Evolutionary conservation across 2,329 filamentous ascomycete species (phyloP).

Genomic region (Fusarium vanettenii): DNA sequence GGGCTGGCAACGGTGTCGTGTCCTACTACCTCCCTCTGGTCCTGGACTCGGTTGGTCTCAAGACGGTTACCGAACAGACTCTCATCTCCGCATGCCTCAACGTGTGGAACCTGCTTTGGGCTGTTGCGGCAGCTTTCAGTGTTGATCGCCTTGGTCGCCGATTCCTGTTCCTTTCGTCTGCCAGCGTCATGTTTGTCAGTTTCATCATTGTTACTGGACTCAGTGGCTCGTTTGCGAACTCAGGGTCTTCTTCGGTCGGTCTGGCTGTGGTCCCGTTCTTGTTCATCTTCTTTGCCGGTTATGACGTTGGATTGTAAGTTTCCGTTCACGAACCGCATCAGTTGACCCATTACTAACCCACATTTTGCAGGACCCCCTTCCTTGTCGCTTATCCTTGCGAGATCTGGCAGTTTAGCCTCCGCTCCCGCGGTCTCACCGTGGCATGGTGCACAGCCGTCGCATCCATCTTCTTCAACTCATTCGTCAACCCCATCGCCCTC

Average conservation of each 20-base stretch:
- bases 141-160: constrained; percentile 56
- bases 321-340: fast-evolving
- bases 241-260: constrained; percentile 48
- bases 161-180: constrained; percentile 52
- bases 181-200: constrained; percentile 50
- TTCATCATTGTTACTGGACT: constrained; percentile 54
- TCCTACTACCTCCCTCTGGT: constrained; percentile 54
- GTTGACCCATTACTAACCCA: not conserved
- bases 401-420: constrained; percentile 47
- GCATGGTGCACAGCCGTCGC: constrained; percentile 54
- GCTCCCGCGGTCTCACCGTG: constrained; percentile 54
- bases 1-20: constrained; percentile 47
- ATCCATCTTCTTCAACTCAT: constrained; percentile 50
- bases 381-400: constrained; percentile 57
- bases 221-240: constrained; percentile 46
- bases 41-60: constrained; percentile 52
- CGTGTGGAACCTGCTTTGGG: constrained; percentile 52
- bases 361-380: constrained; percentile 50
- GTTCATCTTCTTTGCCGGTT: constrained; percentile 59
- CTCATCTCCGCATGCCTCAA: constrained; percentile 56
- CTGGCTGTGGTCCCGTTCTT: constrained; percentile 60
- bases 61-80: constrained; percentile 50
- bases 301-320: constrained; percentile 55
- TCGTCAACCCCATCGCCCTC: constrained; percentile 48
- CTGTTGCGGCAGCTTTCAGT: constrained; percentile 49